A percentile compares a stretch with the other conserved stretches of the same genome.
Conservation (phyloP, 2,329 filamentous ascomycete species). For the Dothistroma pini region DNA sequence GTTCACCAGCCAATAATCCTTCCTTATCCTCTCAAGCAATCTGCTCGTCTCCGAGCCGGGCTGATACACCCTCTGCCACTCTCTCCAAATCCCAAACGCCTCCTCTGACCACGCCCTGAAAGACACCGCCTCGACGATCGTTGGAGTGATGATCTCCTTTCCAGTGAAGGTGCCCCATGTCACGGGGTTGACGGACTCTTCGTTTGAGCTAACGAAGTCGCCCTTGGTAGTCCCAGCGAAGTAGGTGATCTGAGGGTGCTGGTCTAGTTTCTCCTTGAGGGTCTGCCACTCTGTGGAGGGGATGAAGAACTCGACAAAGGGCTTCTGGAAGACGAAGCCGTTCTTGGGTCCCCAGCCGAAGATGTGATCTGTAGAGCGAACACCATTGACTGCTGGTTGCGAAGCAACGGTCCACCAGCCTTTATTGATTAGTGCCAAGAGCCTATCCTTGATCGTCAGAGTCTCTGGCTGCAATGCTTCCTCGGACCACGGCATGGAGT, state of each 20-base stretch:
- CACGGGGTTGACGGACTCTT: slow-evolving; percentile 79
- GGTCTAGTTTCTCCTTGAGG: slow-evolving; percentile 63
- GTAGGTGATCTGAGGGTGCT: slow-evolving; percentile 71
- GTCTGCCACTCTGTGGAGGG: slow-evolving; percentile 66
- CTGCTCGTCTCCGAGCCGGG: slow-evolving; percentile 66
- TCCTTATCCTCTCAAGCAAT: slow-evolving; percentile 63
- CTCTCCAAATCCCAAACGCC: slow-evolving; percentile 90
- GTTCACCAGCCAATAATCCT: slow-evolving; percentile 85
- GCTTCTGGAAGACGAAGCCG: slow-evolving; percentile 96
- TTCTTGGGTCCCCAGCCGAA: slow-evolving; percentile 93
- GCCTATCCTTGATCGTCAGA: slow-evolving; percentile 69
- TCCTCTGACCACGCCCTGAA: slow-evolving; percentile 95
- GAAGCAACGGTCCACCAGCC: slow-evolving; percentile 98
- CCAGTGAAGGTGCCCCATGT: slow-evolving; percentile 96
- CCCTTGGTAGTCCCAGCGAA: slow-evolving; percentile 77
- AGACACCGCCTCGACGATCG: slow-evolving; percentile 92
- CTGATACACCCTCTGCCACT: slow-evolving; percentile 90
- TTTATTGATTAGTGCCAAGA: slow-evolving; percentile 71
- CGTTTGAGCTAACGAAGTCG: slow-evolving; percentile 67
- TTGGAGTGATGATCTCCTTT: slow-evolving; percentile 93
- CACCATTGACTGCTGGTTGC: slow-evolving; percentile 87
- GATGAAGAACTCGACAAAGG: slow-evolving; percentile 96
- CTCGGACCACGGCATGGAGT: slow-evolving; percentile 90
- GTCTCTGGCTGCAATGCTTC: slow-evolving; percentile 83
- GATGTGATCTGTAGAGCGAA: slow-evolving; percentile 68